Evolutionary conservation across 1,284 basidiomycete species (phyloP), one percentile per base, ranked within the genome.

Genomic region (Sanghuangporus weigelae): DNA sequence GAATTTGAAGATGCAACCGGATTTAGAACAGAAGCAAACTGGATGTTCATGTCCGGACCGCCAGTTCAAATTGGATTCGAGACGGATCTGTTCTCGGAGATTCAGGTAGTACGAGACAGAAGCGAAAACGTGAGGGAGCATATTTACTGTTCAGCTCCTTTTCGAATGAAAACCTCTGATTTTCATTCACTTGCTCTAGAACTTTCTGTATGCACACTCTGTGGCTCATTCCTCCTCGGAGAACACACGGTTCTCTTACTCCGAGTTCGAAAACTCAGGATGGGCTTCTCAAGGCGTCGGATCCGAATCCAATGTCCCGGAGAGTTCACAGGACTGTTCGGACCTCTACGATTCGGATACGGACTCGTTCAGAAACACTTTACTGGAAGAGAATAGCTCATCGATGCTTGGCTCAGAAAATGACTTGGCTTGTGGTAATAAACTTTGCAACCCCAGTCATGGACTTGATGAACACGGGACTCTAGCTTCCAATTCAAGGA

Each of bases 311-410:
- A n/a, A 31, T 42, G 39, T 44, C 21, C 31, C 19, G 3, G 44
- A 57, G 11, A 12, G 57, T 49, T 31, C 36, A 40, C 40, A 57
- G 14, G 8, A 42, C 23, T 49, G 44, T 21, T 62, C 61, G 21
- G 26, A 57, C 19, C 16, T 31, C 35, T 51, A 35, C 0, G 61
- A 62, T 36, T 50, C 61, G 19, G 61, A 57, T 19, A 35, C 54
- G 21, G 61, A 57, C 35, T 62, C 54, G 12, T 40, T 61, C 39
- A 54, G 54, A 35, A 23, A 55, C 42, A 39, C 55, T 16, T 21
- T 38, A 35, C 36, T 36, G 46, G 61, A 57, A 16, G 55, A 57
- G 1, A 31, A 39, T 26, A 21, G 36, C 21, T 36, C 19, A 16
- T 31, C 36, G 38, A 46, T 10, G 1, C 31, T 19, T 7, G 7